phyloP scores from a whole-genome alignment of 495 filamentous ascomycete species.

The Hyaloscypha hepaticicola region DNA sequence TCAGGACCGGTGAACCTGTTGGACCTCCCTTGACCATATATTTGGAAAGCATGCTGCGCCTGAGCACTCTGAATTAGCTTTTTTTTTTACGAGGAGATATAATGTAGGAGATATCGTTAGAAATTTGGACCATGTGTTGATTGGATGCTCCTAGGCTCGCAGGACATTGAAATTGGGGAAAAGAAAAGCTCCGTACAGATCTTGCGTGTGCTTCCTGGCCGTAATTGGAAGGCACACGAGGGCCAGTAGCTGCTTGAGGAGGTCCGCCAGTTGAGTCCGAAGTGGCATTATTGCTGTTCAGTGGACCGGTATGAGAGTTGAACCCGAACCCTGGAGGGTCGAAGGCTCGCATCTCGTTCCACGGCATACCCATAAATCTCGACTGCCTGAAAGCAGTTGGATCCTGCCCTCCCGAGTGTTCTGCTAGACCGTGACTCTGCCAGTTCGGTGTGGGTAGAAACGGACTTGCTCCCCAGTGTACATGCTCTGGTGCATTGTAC shows the following conservation, averaged over 20 bases:
- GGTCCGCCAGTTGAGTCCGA: neutral
- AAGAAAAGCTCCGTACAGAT: neutral
- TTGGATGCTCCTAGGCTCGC: neutral
- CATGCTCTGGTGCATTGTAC: constrained; percentile 4
- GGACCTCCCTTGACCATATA: neutral
- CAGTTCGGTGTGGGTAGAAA: constrained; percentile 17
- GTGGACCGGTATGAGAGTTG: neutral
- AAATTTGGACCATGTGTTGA: neutral
- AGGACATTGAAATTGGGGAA: neutral
- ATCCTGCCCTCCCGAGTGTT: constrained; percentile 9
- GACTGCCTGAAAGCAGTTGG: neutral
- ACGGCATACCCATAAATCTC: constrained; percentile 16
- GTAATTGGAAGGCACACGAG: neutral
- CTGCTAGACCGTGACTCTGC: constrained; percentile 5
- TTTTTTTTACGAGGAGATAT: neutral
- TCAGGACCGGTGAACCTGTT: neutral
- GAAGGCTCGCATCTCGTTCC: constrained; percentile 18
- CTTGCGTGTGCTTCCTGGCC: neutral
- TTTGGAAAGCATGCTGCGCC: neutral
- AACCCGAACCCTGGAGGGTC: constrained; percentile 19
- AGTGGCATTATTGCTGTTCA: neutral
- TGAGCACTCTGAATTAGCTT: neutral
- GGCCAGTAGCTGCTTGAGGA: neutral
- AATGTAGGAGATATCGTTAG: neutral
- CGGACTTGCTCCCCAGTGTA: constrained; percentile 17